phyloP scores from a whole-genome alignment of 1,284 basidiomycete species.

The Mycena citricolor region DNA sequence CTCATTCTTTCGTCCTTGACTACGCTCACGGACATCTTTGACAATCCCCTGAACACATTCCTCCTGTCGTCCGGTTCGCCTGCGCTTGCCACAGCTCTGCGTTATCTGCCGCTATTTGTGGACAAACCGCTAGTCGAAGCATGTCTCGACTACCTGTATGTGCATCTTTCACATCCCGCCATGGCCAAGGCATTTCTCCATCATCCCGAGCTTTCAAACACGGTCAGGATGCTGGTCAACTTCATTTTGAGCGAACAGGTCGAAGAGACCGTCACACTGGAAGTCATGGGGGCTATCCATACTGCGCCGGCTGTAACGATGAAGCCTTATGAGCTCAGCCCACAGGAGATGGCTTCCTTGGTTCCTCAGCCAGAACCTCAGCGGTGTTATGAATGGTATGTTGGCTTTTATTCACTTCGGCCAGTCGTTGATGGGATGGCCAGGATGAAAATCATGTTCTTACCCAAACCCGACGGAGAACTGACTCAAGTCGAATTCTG shows the following conservation, averaged over 20 bases:
- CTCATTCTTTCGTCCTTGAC: constrained; percentile 66
- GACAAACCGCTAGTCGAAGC: constrained; percentile 71
- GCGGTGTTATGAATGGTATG: constrained; percentile 77
- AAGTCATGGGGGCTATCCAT: constrained; percentile 56
- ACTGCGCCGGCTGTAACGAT: constrained; percentile 51
- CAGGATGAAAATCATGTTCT: constrained; percentile 85
- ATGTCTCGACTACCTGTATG: constrained; percentile 73
- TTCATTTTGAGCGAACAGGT: constrained; percentile 68
- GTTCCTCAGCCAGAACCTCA: constrained; percentile 65
- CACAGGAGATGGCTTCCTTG: constrained; percentile 64
- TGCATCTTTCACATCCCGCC: constrained; percentile 69
- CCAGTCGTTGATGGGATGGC: constrained; percentile 8
- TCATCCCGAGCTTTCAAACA: constrained; percentile 64
- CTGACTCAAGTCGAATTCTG: constrained; percentile 90
- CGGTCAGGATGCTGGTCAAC: constrained; percentile 64
- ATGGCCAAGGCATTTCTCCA: constrained; percentile 78
- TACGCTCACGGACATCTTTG: constrained; percentile 59
- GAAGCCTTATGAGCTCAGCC: constrained; percentile 60
- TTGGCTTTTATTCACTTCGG: constrained; percentile 2
- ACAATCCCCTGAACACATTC: constrained; percentile 56
- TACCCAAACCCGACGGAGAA: constrained; percentile 66
- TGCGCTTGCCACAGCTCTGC: constrained; percentile 59
- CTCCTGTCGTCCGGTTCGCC: constrained; percentile 55
- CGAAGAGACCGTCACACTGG: constrained; percentile 53
- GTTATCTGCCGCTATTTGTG: constrained; percentile 70